Base-by-base conservation (phyloP, 345 rosid genomes). In the Brassica incana region DNA sequence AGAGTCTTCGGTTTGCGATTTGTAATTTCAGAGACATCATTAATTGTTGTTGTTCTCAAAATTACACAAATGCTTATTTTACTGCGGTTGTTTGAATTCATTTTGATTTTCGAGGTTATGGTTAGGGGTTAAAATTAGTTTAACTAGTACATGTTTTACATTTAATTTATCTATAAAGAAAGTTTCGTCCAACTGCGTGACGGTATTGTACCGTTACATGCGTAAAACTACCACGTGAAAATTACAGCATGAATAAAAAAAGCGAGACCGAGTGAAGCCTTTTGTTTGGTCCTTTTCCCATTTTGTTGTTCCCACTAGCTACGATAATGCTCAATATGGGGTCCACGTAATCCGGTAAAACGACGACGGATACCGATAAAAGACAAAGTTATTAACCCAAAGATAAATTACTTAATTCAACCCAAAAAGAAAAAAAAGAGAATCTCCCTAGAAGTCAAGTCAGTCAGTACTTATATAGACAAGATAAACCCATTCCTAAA, bases 231-330 rank as follows among this genome's bases (percentile, higher is more conserved):
- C 12, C 77, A 78, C 82, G 73, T 78, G 69, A 35, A 66, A 58
- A 6, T 43, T 15, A 48, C 50, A 11, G 50, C 8, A 58, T 59
- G 18, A 73, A 6, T 50, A 6, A 15, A 66, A 72, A 67, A 30
- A 32, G 64, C 5, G 5, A 78, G 72, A 58, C 63, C 30, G 30
- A 59, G 73, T 73, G 27, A 10, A 30, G 32, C 38, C 12, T 64
- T 50, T 56, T 58, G 73, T 67, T 73, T 45, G 69, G 73, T 66
- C 23, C 36, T 14, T 59, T 60, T 79, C 74, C 11, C 32, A 23
- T 32, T 35, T 67, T 33, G 6, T 66, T 30, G 73, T 14, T 73
- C 69, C 82, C 77, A 73, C 73, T 66, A 56, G 78, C 68, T 58
- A 66, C 43, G 62, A 29, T 72, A 27, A 65, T 65, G 81, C 40